Evolutionary conservation across 805 yeast species (phyloP), one percentile per base, ranked within the genome.

Genomic region (Saccharomycopsis sp.): DNA sequence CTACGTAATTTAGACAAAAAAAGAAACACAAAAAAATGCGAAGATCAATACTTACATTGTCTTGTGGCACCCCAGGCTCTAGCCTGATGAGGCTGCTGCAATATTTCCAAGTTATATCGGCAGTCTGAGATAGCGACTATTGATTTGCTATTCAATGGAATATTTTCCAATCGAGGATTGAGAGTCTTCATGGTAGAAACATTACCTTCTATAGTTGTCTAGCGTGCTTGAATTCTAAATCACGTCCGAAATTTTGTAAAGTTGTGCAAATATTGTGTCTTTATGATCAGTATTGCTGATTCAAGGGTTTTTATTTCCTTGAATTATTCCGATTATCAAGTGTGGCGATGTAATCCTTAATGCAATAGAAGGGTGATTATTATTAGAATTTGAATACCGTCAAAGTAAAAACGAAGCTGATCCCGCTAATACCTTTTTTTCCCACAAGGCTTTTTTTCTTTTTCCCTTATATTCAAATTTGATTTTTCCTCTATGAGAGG

Each of bases 31-130:
- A 29, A 29, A 7, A 29, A 12, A 5, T 29, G 37, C 12, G 37
- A 7, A 29, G 37, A 29, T 29, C 9, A 29, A 29, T 29, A 29
- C 37, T 29, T 29, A 29, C 37, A 58, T 50, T 66, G 65, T 23
- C 68, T 46, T 12, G 71, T 67, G 67, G 69, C 66, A 21, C 72
- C 72, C 57, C 68, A 67, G 12, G 72, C 71, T 20, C 72, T 59
- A 16, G 72, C 72, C 34, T 66, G 70, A 37, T 65, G 59, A 5
- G 72, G 72, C 55, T 69, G 70, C 56, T 69, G 72, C 18, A 64
- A 62, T 24, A 69, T 57, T 16, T 64, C 58, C 37, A 29, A 29
- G 37, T 29, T 29, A 29, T 29, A 29, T 29, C 37, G 37, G 12
- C 37, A 29, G 37, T 12, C 37, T 29, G 37, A 29, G 5, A 29